A percentile compares a stretch with the other conserved stretches of the same genome.
phyloP scores from a whole-genome alignment of 2,329 filamentous ascomycete genomes.

The Xylariaceae sp. region DNA sequence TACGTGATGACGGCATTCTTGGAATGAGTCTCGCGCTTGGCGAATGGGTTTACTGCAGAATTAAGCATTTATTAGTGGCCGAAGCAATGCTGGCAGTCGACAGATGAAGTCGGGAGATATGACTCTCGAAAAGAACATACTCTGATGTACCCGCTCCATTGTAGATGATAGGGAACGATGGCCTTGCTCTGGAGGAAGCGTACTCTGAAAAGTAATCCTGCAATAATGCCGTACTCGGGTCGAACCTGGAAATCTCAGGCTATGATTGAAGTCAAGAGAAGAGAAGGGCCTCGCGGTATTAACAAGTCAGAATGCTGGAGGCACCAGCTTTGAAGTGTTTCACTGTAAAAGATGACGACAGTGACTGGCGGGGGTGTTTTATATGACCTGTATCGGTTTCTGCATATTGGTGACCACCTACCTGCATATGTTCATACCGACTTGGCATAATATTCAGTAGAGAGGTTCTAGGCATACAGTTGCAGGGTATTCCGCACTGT shows the following conservation, averaged over 20 bases:
- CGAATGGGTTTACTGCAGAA: slow-evolving; percentile 66
- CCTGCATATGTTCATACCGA: not conserved
- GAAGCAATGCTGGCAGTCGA: too few species aligned
- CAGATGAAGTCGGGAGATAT: too few species aligned
- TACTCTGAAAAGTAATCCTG: too few species aligned
- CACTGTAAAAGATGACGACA: slow-evolving; percentile 11
- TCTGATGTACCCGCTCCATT: slow-evolving; percentile 30
- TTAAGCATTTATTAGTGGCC: too few species aligned
- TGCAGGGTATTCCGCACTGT: too few species aligned
- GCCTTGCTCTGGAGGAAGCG: too few species aligned
- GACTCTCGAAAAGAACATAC: slow-evolving; percentile 23
- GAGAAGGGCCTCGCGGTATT: slow-evolving; percentile 1
- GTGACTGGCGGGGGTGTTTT: slow-evolving; percentile 10
- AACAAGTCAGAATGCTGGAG: not conserved
- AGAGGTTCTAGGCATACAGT: not conserved
- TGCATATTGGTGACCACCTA: slow-evolving; percentile 2
- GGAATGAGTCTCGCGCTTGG: slow-evolving; percentile 61
- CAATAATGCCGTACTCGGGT: too few species aligned
- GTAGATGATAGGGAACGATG: slow-evolving; percentile 2
- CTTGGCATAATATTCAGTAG: too few species aligned
- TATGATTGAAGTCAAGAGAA: not conserved
- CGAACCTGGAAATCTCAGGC: too few species aligned
- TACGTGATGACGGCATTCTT: slow-evolving; percentile 60
- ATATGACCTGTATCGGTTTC: slow-evolving; percentile 2
- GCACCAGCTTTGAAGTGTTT: slow-evolving; percentile 1